phyloP scores from a whole-genome alignment of 768 basidiomycete species.

The Galerina marginata region DNA sequence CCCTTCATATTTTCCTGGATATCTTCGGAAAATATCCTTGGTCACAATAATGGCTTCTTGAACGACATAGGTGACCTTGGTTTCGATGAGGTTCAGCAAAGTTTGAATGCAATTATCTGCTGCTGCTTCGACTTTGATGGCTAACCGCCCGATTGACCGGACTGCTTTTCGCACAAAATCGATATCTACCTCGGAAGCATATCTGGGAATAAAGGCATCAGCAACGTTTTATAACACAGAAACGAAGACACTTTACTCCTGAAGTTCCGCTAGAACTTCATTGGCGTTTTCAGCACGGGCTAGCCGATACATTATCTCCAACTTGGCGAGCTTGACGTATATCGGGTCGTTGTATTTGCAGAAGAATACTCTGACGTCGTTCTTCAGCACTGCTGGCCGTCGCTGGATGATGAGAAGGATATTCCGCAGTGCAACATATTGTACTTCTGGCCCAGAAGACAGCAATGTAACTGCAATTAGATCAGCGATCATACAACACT shows the following conservation, averaged over 20 bases:
- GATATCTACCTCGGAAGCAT: constrained; percentile 97
- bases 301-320: constrained; percentile 98
- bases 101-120: constrained; percentile 91
- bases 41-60: constrained; percentile 98
- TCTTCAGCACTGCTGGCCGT: constrained; percentile 88
- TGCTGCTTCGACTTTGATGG: constrained; percentile 92
- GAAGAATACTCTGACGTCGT: constrained; percentile 99
- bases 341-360: constrained; percentile 99
- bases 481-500: constrained; percentile 3
- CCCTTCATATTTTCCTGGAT: constrained; percentile 96
- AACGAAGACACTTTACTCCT: constrained; percentile 67
- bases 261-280: constrained; percentile 92
- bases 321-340: constrained; percentile 96
- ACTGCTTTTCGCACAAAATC: constrained; percentile 99
- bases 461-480: constrained; percentile 78
- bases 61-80: constrained; percentile 94
- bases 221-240: neutral
- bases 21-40: constrained; percentile 96
- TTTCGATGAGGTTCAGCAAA: constrained; percentile 85
- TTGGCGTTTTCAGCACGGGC: constrained; percentile 93
- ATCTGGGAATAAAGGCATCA: constrained; percentile 51
- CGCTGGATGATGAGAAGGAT: constrained; percentile 97
- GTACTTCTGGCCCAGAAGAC: constrained; percentile 97
- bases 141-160: constrained; percentile 94
- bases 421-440: constrained; percentile 96